These are phyloP conservation scores for Globisporangium uncinulatum DNA, from an alignment of 352 stramenopile genomes.

Conservation along the genomic window DNA sequence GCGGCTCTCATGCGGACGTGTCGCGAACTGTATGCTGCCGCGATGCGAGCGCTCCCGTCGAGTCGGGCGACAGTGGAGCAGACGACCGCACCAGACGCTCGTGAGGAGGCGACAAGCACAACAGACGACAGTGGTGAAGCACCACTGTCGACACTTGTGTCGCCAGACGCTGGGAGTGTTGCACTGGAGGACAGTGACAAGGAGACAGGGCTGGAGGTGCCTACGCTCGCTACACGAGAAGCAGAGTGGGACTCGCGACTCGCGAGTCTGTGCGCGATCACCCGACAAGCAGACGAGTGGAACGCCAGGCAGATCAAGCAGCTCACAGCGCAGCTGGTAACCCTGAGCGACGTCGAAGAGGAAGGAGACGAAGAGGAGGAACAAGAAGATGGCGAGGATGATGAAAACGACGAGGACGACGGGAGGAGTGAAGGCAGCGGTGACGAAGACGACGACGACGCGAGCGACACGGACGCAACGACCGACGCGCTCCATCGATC, in stretches of 20 bases:
- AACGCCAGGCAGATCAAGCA: constrained; percentile 15
- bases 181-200: not conserved
- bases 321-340: constrained; percentile 16
- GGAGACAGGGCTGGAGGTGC: not conserved
- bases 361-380: constrained; percentile 19
- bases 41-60: constrained; percentile 9
- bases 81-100: not conserved
- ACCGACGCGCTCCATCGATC: no score
- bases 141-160: no score
- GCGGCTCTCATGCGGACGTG: constrained; percentile 19
- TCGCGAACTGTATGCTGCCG: constrained; percentile 21
- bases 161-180: no score
- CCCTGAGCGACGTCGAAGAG: constrained; percentile 19
- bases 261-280: constrained; percentile 20
- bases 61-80: not conserved
- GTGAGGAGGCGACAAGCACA: no score
- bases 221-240: not conserved
- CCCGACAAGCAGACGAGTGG: constrained; percentile 21
- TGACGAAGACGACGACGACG: constrained; percentile 12
- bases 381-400: constrained; percentile 20
- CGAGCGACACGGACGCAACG: not conserved
- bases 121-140: no score
- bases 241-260: constrained; percentile 30
- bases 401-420: constrained; percentile 19
- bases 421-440: constrained; percentile 9